Conservation (phyloP, 2,329 filamentous ascomycete species). For the Fusarium xylarioides region DNA sequence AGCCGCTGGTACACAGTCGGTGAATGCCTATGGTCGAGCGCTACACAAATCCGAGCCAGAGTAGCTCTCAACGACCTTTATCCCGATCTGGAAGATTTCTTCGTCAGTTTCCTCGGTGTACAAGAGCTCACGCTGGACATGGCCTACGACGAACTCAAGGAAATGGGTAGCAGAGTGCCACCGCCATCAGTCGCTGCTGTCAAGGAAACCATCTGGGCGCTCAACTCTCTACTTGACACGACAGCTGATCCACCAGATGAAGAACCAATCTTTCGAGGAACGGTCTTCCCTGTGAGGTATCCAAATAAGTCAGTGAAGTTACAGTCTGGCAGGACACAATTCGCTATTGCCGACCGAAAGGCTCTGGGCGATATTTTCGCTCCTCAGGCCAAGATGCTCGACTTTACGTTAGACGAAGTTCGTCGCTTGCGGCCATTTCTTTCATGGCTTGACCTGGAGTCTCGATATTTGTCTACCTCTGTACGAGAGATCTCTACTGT, state of each 20-base stretch:
- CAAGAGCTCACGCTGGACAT: conserved; percentile 43
- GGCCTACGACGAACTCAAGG: conserved; percentile 45
- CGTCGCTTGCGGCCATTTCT: conserved; percentile 44
- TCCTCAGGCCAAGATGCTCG: conserved; percentile 44
- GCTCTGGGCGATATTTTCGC: conserved; percentile 41
- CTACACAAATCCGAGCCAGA: conserved; percentile 42
- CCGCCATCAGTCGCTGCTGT: conserved; percentile 32
- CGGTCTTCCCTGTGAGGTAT: conserved; percentile 39
- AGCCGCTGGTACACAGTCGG: conserved; percentile 42
- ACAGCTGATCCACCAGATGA: not conserved
- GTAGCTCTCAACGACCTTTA: conserved; percentile 43
- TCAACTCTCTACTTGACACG: conserved; percentile 46
- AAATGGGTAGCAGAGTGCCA: conserved; percentile 8
- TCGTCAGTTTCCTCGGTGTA: conserved; percentile 44
- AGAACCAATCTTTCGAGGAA: conserved; percentile 4
- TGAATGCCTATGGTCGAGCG: conserved; percentile 49
- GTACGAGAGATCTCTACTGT: conserved; percentile 49
- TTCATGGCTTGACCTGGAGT: conserved; percentile 46
- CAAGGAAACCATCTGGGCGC: conserved; percentile 44
- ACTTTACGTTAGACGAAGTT: conserved; percentile 49
- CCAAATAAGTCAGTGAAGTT: conserved; percentile 26
- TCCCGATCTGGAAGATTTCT: conserved; percentile 43
- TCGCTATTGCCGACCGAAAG: conserved; percentile 49
- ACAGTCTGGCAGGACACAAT: conserved; percentile 31
- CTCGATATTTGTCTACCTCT: conserved; percentile 45